Base-by-base conservation (phyloP, 2,329 filamentous ascomycete species). In the Sphaerulina vaccinii region DNA sequence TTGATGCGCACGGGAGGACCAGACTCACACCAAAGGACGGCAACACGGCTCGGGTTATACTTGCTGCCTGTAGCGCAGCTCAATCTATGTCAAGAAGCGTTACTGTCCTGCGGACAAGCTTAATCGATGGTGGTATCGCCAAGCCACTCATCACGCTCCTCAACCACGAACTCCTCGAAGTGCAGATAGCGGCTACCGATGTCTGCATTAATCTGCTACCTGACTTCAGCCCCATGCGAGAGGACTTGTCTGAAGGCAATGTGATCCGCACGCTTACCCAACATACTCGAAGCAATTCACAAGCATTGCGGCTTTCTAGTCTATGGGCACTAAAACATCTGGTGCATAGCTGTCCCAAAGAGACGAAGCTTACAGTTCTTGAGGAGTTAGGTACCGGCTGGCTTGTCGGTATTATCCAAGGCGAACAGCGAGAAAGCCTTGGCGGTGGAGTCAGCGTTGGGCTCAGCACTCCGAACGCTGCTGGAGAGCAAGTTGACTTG, bases 281-380 rank as follows among this genome's bases (percentile, higher is more conserved):
- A 60, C 88, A 96, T 67, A 90, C 91, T 1, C 88, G 88, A 68
- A 93, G 88, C 0, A 79, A 81, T 40, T 88, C 92, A 64, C 81
- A 87, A n/a, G 82, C 85, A 40, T 76, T 97, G 47, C 83, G 90
- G 19, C 78, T 95, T 21, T 90, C 93, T 62, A 90, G 91, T 18
- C 73, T 99, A 1, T 99, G 93, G 92, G 90, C 90, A 5, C 74
- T 99, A 52, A 97, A 97, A 67, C 90, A 97, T 70, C 79, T 96
- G 43, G 86, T 95, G 2, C 80, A 87, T 57, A 84, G 83, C 18
- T 82, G 87, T 5, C 79, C 80, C 15, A 83, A 86, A 38, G 80
- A 86, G 10, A 75, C 88, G 59, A 95, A 93, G 71, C 86, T 86
- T 63, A 79, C 81, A 41, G 89, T 89, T 54, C 73, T 97, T 10